Evolutionary conservation across 345 rosid genomes (phyloP).

Genomic region (Laguncularia racemosa): DNA sequence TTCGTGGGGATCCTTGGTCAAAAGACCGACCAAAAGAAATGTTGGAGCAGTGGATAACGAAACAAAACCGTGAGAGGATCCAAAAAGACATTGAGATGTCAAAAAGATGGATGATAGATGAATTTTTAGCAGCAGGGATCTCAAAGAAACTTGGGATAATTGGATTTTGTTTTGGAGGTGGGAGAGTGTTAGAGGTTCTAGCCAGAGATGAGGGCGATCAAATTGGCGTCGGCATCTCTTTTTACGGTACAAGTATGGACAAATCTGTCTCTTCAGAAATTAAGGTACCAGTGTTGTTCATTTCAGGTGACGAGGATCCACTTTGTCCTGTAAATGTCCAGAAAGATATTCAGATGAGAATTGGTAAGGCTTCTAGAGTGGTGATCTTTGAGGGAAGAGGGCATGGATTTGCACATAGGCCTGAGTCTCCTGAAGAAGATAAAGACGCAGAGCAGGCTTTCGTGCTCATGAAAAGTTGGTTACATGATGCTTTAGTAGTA

Average conservation of each 20-base stretch:
- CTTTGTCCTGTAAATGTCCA: conserved; percentile 45
- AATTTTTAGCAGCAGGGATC: conserved; percentile 67
- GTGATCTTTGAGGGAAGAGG: conserved; percentile 65
- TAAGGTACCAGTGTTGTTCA: conserved; percentile 62
- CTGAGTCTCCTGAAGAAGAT: conserved; percentile 69
- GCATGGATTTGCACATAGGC: conserved; percentile 73
- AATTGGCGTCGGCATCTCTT: conserved; percentile 64
- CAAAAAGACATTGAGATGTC: conserved; percentile 39
- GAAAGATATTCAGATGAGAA: conserved; percentile 34
- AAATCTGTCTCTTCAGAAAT: conserved; percentile 27
- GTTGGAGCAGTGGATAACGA: conserved; percentile 47
- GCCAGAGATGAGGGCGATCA: conserved; percentile 40
- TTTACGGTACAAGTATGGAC: conserved; percentile 82
- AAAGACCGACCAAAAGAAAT: conserved; percentile 32
- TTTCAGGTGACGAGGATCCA: conserved; percentile 68
- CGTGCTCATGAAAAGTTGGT: conserved; percentile 58
- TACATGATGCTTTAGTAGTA: conserved; percentile 35
- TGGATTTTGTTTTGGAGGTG: conserved; percentile 90
- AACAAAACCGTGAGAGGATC: conserved; percentile 45
- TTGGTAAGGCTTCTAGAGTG: conserved; percentile 41
- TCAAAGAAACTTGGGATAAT: conserved; percentile 74
- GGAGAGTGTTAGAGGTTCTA: conserved; percentile 53
- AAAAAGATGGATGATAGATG: conserved; percentile 71
- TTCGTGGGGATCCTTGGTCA: conserved; percentile 78
- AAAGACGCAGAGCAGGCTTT: conserved; percentile 73